A percentile compares a stretch with the other conserved stretches of the same genome.
Conservation (phyloP, 345 rosid genomes). For the Populus davidiana region DNA sequence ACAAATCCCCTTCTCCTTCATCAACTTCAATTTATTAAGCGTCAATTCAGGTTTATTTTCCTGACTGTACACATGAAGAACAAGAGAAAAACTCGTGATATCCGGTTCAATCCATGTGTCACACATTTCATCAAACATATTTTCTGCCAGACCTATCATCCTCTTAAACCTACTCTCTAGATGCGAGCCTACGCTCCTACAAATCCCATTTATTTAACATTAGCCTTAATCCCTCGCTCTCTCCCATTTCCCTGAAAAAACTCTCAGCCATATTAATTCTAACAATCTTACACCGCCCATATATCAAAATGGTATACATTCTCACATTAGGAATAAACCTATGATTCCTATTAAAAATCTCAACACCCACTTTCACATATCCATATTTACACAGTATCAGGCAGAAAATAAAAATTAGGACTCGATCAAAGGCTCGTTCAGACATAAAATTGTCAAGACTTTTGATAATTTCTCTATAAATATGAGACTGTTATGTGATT, state of each 20-base stretch:
- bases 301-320: conserved; percentile 63
- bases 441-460: conserved; percentile 31
- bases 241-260: conserved; percentile 64
- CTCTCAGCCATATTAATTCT: conserved; percentile 73
- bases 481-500: no score
- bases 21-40: conserved; percentile 62
- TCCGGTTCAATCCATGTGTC: conserved; percentile 75
- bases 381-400: conserved; percentile 88
- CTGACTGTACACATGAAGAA: conserved; percentile 74
- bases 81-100: conserved; percentile 68
- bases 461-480: no score
- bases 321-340: conserved; percentile 42
- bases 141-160: conserved; percentile 59
- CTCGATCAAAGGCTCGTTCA: neutral
- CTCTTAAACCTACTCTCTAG: conserved; percentile 64
- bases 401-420: conserved; percentile 49
- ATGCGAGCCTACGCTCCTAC: conserved; percentile 73
- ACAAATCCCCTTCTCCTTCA: conserved; percentile 64
- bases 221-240: conserved; percentile 52
- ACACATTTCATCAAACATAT: conserved; percentile 78
- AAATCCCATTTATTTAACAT: conserved; percentile 78
- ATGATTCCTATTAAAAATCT: conserved; percentile 50
- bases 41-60: conserved; percentile 77
- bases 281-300: conserved; percentile 74
- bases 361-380: conserved; percentile 57